These are phyloP conservation scores for Fusarium gaditjirri DNA, from an alignment of 2,329 filamentous ascomycete species.

Conservation along the genomic window DNA sequence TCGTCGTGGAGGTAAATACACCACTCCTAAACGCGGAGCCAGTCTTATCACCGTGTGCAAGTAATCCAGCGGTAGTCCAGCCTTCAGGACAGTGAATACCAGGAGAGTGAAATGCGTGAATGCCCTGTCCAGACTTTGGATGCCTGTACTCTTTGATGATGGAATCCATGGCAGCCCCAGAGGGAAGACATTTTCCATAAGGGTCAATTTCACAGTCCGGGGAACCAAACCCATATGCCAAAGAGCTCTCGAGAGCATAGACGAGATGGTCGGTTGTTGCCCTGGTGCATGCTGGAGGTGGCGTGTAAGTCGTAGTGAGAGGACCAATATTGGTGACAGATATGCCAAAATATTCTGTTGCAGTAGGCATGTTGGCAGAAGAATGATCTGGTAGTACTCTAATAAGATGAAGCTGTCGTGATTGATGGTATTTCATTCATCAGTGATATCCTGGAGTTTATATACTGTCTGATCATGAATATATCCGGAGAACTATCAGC, in stretches of 20 bases:
- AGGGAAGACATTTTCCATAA: slow-evolving; percentile 38
- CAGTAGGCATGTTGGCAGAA: slow-evolving; percentile 38
- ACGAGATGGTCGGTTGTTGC: slow-evolving; percentile 10
- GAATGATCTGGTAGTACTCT: not conserved
- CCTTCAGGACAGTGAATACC: slow-evolving; percentile 39
- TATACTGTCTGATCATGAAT: not conserved
- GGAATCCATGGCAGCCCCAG: slow-evolving; percentile 26
- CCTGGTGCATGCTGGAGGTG: slow-evolving; percentile 38
- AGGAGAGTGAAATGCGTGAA: slow-evolving; percentile 39
- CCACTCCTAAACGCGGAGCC: not conserved
- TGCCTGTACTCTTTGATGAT: not conserved
- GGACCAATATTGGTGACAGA: slow-evolving; percentile 46
- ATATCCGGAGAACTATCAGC: not conserved
- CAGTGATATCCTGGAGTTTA: not conserved
- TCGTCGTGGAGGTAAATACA: slow-evolving; percentile 19
- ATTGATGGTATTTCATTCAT: not conserved
- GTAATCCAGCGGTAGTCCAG: slow-evolving; percentile 40
- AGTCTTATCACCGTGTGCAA: slow-evolving; percentile 12
- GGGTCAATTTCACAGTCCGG: slow-evolving; percentile 8
- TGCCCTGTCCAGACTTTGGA: slow-evolving; percentile 3
- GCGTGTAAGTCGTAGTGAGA: slow-evolving; percentile 46
- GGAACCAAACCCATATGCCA: not conserved
- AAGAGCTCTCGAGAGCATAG: not conserved
- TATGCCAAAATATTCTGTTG: slow-evolving; percentile 35
- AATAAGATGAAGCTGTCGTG: not conserved